Evolutionary conservation across 2,329 filamentous ascomycete species (phyloP).

Genomic region (Albifimbria verrucaria): DNA sequence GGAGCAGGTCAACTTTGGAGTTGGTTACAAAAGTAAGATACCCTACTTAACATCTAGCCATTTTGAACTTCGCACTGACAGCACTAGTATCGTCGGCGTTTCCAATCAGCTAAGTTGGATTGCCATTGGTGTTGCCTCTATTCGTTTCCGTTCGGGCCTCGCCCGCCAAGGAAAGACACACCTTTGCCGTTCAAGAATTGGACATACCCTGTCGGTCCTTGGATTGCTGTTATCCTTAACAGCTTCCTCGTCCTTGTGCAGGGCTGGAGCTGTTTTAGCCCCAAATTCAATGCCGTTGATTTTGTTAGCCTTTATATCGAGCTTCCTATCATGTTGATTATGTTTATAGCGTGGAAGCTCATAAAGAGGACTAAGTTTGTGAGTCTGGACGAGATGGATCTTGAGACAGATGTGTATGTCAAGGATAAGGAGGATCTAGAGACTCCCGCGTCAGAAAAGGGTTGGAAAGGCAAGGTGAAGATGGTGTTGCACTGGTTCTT

Average conservation of each 20-base stretch:
- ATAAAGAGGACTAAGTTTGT: slow-evolving; percentile 60
- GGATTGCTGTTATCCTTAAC: slow-evolving; percentile 54
- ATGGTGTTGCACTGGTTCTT: slow-evolving; percentile 29
- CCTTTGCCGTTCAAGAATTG: slow-evolving; percentile 62
- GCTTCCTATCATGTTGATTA: slow-evolving; percentile 55
- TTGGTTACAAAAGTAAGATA: slow-evolving; percentile 61
- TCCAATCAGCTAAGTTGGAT: slow-evolving; percentile 67
- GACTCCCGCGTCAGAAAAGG: slow-evolving; percentile 13
- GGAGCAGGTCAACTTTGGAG: slow-evolving; percentile 63
- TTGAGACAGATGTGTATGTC: slow-evolving; percentile 57
- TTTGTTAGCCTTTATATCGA: slow-evolving; percentile 65
- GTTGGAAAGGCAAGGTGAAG: slow-evolving; percentile 45
- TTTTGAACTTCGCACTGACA: slow-evolving; percentile 10
- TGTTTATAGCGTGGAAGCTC: slow-evolving; percentile 71
- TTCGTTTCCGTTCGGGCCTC: slow-evolving; percentile 61
- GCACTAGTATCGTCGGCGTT: slow-evolving; percentile 55
- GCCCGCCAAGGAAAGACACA: slow-evolving; percentile 57
- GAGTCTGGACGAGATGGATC: slow-evolving; percentile 57
- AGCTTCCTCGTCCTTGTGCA: slow-evolving; percentile 59
- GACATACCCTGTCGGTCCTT: slow-evolving; percentile 62
- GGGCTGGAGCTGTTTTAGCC: slow-evolving; percentile 62
- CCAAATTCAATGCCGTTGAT: slow-evolving; percentile 52
- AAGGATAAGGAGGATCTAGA: slow-evolving; percentile 32
- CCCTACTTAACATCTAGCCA: slow-evolving; percentile 1
- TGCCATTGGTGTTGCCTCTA: slow-evolving; percentile 59